Base-by-base conservation (phyloP, 306 rosid genomes). In the Lablab purpureus region DNA sequence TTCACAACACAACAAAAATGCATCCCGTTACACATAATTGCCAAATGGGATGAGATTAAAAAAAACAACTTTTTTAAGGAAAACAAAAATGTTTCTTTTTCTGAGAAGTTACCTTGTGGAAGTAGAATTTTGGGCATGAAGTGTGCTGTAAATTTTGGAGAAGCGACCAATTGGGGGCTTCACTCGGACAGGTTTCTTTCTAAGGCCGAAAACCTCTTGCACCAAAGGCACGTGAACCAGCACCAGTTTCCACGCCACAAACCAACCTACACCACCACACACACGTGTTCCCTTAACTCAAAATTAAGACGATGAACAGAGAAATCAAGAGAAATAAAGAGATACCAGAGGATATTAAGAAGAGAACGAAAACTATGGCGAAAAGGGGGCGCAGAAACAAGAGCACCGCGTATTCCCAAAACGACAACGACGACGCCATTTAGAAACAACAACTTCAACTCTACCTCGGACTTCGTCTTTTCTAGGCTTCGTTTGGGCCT, bases 201-300 rank as follows among this genome's bases (percentile, higher is more conserved):
- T 86, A 25, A 91, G 82, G 59, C 98, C 92, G 36, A 88, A 92
- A 73, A 92, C 74, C 83, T 95, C 97, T 79, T 95, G 99, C 45
- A 95, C 98, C 71, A 95, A 68, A 63, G 98, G 97, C 46, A 95
- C 98, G 23, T 92, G 98, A 81, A 92, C 96, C 46, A 91, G 84
- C 15, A 92, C 98, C 15, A 95, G 52, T 82, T 95, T 95, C 99
- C 99, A 95, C 54, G 93, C 98, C 87, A 91, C 60, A 25, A 81
- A 89, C 97, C 99, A 94, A 71, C 99, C 97, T 60, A 30, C 91
- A 40, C 28, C 13, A 49, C 21, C 55, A 75, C 15, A 75, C 6
- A 41, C 46, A 77, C 47, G 32, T 34, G 64, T 47, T 12, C 9
- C 21, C 10, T 74, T 56, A 49, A 77, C 0, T 55, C 2, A 21